A percentile compares a stretch with the other conserved stretches of the same genome.
Conservation (phyloP, 805 yeast genomes). For the baker's yeast (Saccharomyces cerevisiae) region DNA sequence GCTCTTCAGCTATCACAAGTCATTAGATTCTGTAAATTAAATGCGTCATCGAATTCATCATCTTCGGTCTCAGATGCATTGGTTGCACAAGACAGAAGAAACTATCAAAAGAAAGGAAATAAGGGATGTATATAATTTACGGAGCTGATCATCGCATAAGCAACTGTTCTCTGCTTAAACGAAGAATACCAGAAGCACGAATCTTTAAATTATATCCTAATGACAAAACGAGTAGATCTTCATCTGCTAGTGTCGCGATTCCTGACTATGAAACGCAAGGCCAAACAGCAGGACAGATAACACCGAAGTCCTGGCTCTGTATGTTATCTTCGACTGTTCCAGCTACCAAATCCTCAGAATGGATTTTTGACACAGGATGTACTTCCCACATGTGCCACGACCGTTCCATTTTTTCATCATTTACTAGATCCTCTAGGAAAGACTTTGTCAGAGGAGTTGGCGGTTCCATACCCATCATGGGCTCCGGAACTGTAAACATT, state of each 20-base stretch:
- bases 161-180: neutral
- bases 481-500: constrained; percentile 1
- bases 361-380: constrained; percentile 6
- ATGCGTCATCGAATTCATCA: neutral
- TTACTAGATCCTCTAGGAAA: neutral
- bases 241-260: no score
- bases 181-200: neutral
- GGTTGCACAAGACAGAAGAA: neutral
- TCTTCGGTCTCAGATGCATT: neutral
- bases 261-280: no score
- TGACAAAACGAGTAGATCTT: no score
- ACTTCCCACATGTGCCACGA: constrained; percentile 3
- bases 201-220: neutral
- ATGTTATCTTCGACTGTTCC: no score
- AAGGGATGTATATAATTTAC: neutral
- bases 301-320: no score
- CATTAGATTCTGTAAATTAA: neutral
- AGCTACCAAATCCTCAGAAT: neutral
- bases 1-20: neutral
- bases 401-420: neutral
- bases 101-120: neutral
- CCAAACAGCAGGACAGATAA: no score
- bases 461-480: constrained; percentile 1
- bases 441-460: constrained; percentile 2
- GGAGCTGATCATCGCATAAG: neutral